Evolutionary conservation across 1,284 basidiomycete genomes (phyloP), one percentile per base, ranked within the genome.

Genomic region (Wallemia ichthyophaga): DNA sequence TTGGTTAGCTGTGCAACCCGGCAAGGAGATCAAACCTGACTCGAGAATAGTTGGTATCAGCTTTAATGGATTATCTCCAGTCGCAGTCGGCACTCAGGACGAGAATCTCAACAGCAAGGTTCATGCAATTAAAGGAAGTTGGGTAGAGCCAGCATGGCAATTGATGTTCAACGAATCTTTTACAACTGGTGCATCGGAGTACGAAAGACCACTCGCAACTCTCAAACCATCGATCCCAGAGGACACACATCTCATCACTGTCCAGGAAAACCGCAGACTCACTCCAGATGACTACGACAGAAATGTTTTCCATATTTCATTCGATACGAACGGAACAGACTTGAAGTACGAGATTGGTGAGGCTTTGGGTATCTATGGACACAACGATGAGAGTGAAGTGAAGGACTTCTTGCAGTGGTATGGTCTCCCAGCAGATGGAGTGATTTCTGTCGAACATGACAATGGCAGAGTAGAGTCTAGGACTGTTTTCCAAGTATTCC

Each of bases 291-390:
- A 92, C 64, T 98, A 98, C 71, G 86, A 96, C 72, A 85, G 94
- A 64, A 96, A 98, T 71, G 88, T 98, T 61, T 98, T 98, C 77
- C 92, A 98, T 72, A 78, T 98, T 68, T 92, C 96, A 74, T 88
- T 98, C 69, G 81, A 89, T 70, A 89, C 87, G 11, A 73, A 77
- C 58, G 85, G 86, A 54, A 98, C 94, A 19, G 89, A 87, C 9
- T 78, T 98, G 64, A 88, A 83, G 71, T 98, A 98, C 71, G 82
- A 79, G 56, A 87, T 98, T 61, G 92, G 92, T 61, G 92, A 98
- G 72, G 94, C 94, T 21, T 79, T 98, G 53, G 92, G 92, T 60
- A 77, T 98, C 57, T 88, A 98, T 69, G 94, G 94, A 33, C 96
- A 89, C 89, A 98, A 98, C 71, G 89, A 98, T 69, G 78, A 78